These are phyloP conservation scores for Termitomyces titanicus DNA, from an alignment of 768 basidiomycete species.

Conservation along the genomic window DNA sequence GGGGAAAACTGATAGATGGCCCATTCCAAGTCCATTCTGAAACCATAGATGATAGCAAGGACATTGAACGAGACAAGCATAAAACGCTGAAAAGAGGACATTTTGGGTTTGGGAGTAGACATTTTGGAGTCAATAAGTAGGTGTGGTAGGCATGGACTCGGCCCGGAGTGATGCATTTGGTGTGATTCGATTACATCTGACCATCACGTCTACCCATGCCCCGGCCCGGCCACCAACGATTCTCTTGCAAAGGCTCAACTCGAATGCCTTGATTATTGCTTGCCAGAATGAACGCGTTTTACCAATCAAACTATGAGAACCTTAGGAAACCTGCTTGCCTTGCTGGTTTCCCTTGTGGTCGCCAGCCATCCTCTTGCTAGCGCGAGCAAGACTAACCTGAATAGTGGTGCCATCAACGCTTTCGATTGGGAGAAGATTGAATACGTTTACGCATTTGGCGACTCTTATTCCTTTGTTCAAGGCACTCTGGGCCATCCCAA, in stretches of 20 bases:
- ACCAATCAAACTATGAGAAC: not conserved
- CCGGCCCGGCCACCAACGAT: no score
- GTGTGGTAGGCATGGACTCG: conserved; percentile 4
- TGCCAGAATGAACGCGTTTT: not conserved
- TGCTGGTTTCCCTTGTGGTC: not conserved
- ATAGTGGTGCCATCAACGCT: not conserved
- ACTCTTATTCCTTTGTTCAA: conserved; percentile 54
- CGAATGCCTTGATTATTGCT: not conserved
- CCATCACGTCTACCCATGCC: no score
- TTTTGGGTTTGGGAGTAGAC: not conserved
- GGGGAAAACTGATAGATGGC: not conserved
- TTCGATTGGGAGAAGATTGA: conserved; percentile 42
- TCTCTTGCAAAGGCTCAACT: not conserved
- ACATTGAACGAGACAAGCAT: conserved; percentile 3
- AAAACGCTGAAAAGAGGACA: not conserved
- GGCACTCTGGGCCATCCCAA: conserved; percentile 45
- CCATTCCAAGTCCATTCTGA: conserved; percentile 7
- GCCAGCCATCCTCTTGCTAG: not conserved
- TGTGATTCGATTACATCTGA: no score
- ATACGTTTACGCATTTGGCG: conserved; percentile 52
- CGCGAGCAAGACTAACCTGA: not conserved
- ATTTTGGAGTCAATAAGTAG: not conserved
- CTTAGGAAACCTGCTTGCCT: not conserved
- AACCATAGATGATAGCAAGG: conserved; percentile 6
- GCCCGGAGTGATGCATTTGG: no score